Percentiles rank a stretch among this genome's conserved stretches.
phyloP scores from a whole-genome alignment of 257 asterid genomes.

The Scutellaria galericulata region DNA sequence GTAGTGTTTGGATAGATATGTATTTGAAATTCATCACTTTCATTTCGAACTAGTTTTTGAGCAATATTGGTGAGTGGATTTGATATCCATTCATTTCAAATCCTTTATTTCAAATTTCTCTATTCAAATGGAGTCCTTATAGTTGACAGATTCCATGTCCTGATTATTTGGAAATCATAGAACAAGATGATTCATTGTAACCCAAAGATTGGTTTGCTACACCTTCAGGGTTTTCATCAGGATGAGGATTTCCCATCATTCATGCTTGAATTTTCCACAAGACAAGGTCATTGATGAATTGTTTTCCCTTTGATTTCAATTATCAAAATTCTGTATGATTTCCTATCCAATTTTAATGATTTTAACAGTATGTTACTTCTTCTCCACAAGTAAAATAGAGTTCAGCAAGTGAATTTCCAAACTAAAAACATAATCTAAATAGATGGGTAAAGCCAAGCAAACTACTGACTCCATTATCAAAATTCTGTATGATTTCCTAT shows the following conservation, averaged over 20 bases:
- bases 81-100: no score
- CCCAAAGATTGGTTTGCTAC: conserved; percentile 13
- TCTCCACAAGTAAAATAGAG: conserved; percentile 17
- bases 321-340: conserved; percentile 6
- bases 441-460: conserved; percentile 24
- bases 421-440: neutral
- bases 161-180: conserved; percentile 1
- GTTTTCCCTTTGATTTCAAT: conserved; percentile 16
- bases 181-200: conserved; percentile 26
- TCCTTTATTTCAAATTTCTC: no score
- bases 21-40: no score
- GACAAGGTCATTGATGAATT: conserved; percentile 10
- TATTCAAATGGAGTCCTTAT: no score
- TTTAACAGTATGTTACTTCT: conserved; percentile 14
- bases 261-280: neutral
- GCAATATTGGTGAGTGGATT: no score
- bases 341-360: conserved; percentile 16
- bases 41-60: no score
- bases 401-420: conserved; percentile 15
- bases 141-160: neutral
- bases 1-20: no score
- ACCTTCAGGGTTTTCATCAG: neutral
- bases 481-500: conserved; percentile 8
- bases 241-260: neutral
- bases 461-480: neutral